A percentile compares a stretch with the other conserved stretches of the same genome.
phyloP scores from a whole-genome alignment of 306 rosid species.

The Herpetospermum pedunculosum region DNA sequence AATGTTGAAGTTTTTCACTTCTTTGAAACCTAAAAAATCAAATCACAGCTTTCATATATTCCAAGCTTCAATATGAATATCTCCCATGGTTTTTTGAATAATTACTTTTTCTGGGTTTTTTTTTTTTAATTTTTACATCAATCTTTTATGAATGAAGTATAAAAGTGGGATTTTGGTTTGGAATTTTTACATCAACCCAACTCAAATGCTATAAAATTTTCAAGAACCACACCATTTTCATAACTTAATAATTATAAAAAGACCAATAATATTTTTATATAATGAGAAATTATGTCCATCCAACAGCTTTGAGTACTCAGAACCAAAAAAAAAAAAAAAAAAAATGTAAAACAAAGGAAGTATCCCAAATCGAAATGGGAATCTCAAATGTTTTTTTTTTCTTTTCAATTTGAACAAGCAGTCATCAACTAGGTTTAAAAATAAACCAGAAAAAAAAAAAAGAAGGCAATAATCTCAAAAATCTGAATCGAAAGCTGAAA shows the following conservation, averaged over 20 bases:
- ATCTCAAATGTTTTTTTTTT: background rate
- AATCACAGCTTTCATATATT: background rate
- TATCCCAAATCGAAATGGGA: background rate
- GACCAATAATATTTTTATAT: slow-evolving; percentile 23
- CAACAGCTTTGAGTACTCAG: slow-evolving; percentile 69
- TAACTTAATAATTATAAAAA: background rate
- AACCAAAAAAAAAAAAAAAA: slow-evolving; percentile 54
- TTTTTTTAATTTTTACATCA: background rate
- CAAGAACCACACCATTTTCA: background rate
- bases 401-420: background rate
- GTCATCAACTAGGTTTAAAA: background rate
- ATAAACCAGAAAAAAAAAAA: background rate
- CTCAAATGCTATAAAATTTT: background rate
- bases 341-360: background rate
- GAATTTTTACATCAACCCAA: background rate
- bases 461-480: background rate
- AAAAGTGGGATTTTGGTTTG: background rate
- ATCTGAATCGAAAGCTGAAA: background rate
- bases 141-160: background rate
- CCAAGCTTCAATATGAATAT: background rate
- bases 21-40: background rate
- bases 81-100: background rate
- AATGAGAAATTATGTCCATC: slow-evolving; percentile 33
- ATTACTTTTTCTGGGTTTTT: background rate
- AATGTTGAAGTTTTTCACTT: background rate